phyloP scores from a whole-genome alignment of 192 early-diverging fungal genomes.

The Spizellomyces punctatus region DNA sequence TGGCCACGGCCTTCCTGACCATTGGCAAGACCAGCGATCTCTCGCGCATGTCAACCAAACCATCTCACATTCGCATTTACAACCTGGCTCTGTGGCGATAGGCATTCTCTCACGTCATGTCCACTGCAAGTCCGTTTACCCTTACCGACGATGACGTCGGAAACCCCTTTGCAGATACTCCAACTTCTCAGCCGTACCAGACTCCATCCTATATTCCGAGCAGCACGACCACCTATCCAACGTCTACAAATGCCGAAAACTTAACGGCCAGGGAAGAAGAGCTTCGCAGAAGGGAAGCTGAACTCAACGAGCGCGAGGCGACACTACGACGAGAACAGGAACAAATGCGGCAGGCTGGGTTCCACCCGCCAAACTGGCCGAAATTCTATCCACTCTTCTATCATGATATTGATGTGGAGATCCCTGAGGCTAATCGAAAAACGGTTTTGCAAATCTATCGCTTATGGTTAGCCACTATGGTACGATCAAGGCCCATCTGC shows the following conservation, averaged over 20 bases:
- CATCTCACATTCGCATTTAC: too few species aligned
- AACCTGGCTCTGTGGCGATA: too few species aligned
- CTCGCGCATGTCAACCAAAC: too few species aligned
- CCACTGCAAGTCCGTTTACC: slow-evolving; percentile 24
- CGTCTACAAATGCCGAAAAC: slow-evolving; percentile 9
- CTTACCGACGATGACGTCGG: slow-evolving; percentile 28
- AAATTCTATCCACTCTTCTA: slow-evolving; percentile 84
- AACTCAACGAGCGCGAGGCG: slow-evolving; percentile 75
- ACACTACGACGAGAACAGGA: slow-evolving; percentile 66
- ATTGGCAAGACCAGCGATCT: too few species aligned
- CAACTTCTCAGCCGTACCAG: not conserved
- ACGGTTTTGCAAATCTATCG: slow-evolving; percentile 68
- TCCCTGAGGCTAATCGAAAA: slow-evolving; percentile 65
- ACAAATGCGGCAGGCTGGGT: slow-evolving; percentile 56
- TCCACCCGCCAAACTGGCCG: slow-evolving; percentile 73
- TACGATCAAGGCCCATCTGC: not conserved
- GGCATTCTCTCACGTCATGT: not conserved
- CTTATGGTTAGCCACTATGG: slow-evolving; percentile 73
- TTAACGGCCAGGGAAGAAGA: slow-evolving; percentile 66
- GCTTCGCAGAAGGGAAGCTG: slow-evolving; percentile 71
- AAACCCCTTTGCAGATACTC: slow-evolving; percentile 57
- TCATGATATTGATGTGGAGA: slow-evolving; percentile 58
- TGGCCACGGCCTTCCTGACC: too few species aligned
- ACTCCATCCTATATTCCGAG: slow-evolving; percentile 1
- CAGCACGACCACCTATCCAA: slow-evolving; percentile 28